A percentile compares a stretch with the other conserved stretches of the same genome.
phyloP scores from a whole-genome alignment of 345 rosid genomes.

The Firmiana major region DNA sequence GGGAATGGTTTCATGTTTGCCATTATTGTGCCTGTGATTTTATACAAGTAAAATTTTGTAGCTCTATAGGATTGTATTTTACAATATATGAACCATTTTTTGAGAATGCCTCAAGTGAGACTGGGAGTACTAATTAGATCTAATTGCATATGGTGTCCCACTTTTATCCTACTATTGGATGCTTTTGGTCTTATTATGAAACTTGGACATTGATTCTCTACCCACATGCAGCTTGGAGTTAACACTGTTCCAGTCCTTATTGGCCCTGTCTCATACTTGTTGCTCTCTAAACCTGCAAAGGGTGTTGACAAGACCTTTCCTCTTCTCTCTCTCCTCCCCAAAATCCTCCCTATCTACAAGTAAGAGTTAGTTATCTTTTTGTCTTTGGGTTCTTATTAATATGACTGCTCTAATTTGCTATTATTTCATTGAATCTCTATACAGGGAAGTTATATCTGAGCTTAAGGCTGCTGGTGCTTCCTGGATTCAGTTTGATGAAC shows the following conservation, averaged over 20 bases:
- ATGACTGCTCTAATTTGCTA: conserved; percentile 22
- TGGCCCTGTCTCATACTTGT: conserved; percentile 94
- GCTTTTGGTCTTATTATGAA: neutral
- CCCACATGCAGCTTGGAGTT: conserved; percentile 69
- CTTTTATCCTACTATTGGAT: neutral
- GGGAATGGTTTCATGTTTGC: neutral
- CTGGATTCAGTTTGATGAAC: conserved; percentile 96
- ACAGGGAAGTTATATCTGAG: conserved; percentile 84
- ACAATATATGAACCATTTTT: neutral
- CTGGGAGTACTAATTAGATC: neutral
- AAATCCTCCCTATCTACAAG: conserved; percentile 90
- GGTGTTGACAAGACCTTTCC: conserved; percentile 80
- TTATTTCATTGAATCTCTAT: conserved; percentile 14
- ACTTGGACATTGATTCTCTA: conserved; percentile 18
- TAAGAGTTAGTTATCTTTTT: conserved; percentile 26
- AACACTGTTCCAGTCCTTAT: conserved; percentile 83
- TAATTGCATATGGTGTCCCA: neutral
- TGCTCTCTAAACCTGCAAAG: conserved; percentile 90
- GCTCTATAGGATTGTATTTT: neutral
- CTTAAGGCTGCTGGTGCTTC: conserved; percentile 96
- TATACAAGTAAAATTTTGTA: neutral
- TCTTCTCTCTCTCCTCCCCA: conserved; percentile 84
- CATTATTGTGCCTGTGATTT: neutral
- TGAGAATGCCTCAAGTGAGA: neutral
- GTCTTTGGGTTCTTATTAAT: neutral